Evolutionary conservation across 192 early-diverging fungal species (phyloP).

Genomic region (Coemansia sp.): DNA sequence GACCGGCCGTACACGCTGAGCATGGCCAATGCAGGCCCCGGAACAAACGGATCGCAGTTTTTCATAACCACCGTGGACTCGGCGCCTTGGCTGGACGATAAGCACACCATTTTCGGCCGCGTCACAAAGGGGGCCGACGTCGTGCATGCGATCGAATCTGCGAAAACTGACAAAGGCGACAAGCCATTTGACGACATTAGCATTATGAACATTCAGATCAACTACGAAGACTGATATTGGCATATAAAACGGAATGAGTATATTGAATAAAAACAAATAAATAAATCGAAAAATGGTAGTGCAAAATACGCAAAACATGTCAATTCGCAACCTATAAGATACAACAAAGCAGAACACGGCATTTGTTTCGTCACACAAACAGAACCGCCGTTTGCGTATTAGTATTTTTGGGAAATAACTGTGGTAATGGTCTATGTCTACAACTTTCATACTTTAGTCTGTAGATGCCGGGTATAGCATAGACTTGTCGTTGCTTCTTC

Average conservation of each 20-base stretch:
- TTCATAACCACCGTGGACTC: constrained; percentile 87
- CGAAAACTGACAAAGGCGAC: constrained; percentile 80
- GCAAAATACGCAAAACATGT: neutral
- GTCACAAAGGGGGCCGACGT: constrained; percentile 90
- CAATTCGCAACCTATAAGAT: neutral
- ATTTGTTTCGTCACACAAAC: too few species aligned
- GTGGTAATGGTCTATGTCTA: too few species aligned
- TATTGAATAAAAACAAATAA: too few species aligned
- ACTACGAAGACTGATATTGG: too few species aligned
- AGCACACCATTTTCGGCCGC: constrained; percentile 94
- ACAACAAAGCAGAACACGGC: neutral
- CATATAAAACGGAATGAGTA: too few species aligned
- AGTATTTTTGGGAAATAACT: too few species aligned
- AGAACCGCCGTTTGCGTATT: too few species aligned
- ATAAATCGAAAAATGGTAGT: constrained; percentile 3
- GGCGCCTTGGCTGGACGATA: constrained; percentile 93
- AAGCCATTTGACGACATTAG: constrained; percentile 74
- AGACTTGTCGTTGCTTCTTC: too few species aligned
- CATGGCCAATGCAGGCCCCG: constrained; percentile 92
- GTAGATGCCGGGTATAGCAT: too few species aligned
- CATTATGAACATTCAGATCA: constrained; percentile 54
- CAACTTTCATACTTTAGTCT: too few species aligned
- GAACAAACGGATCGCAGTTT: constrained; percentile 92
- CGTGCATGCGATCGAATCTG: constrained; percentile 78
- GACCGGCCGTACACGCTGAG: constrained; percentile 88